Percentiles rank a stretch among this genome's conserved stretches.
Conservation (phyloP, 371 early-diverging fungal species). For the Rhizopus sp. region DNA sequence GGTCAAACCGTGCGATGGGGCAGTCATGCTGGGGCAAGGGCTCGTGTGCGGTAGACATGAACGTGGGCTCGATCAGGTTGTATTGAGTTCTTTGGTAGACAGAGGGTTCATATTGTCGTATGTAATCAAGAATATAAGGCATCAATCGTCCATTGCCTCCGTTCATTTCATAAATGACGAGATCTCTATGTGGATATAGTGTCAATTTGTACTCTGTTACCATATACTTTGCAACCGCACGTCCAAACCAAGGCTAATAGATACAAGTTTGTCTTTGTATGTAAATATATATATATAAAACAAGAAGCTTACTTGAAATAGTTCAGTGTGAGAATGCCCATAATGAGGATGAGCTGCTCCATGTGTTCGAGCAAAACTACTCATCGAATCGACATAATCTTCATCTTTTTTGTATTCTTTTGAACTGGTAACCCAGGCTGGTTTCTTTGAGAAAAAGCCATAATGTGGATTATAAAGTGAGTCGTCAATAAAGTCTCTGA, state of each 20-base stretch:
- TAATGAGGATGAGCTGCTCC: slow-evolving; percentile 4
- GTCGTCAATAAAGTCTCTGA: slow-evolving; percentile 89
- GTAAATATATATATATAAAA: slow-evolving; percentile 1
- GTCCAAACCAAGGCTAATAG: slow-evolving; percentile 77
- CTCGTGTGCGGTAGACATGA: slow-evolving; percentile 53
- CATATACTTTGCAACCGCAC: slow-evolving; percentile 86
- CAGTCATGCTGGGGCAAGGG: slow-evolving; percentile 39
- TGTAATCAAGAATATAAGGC: slow-evolving; percentile 84
- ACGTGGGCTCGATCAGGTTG: slow-evolving; percentile 85
- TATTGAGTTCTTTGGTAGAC: slow-evolving; percentile 77
- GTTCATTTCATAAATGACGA: slow-evolving; percentile 91
- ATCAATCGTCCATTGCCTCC: slow-evolving; percentile 89
- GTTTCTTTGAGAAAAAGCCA: slow-evolving; percentile 91
- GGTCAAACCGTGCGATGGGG: slow-evolving; percentile 71
- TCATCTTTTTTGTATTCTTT: slow-evolving; percentile 18
- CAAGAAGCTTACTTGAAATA: slow-evolving; percentile 66
- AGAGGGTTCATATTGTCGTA: slow-evolving; percentile 70
- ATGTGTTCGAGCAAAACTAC: slow-evolving; percentile 6
- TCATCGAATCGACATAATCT: slow-evolving; percentile 12
- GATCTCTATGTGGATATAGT: slow-evolving; percentile 49
- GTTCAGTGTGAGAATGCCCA: slow-evolving; percentile 88
- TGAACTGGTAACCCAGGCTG: slow-evolving; percentile 18
- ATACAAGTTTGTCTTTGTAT: neutral
- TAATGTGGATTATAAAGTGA: slow-evolving; percentile 89
- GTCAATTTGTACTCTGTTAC: slow-evolving; percentile 69